These are phyloP conservation scores for Thuja plicata DNA, from an alignment of 83 land plant species.

Conservation along the genomic window DNA sequence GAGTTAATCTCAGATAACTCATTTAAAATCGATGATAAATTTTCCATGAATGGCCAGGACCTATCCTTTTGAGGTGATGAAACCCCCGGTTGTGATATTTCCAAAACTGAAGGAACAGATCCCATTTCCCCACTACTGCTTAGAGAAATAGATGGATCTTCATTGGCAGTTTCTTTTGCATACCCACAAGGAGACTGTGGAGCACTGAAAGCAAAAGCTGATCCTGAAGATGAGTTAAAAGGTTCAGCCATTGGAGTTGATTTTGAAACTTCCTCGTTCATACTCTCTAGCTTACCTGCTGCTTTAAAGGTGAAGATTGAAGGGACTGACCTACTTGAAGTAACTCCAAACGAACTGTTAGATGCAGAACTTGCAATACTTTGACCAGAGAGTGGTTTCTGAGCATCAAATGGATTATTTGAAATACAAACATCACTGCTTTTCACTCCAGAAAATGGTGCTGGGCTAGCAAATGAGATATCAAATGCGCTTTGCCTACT, in stretches of 20 bases:
- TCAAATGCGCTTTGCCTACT: neutral
- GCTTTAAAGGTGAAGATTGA: conserved; percentile 23
- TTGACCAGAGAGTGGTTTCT: neutral
- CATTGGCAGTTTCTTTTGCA: conserved; percentile 9
- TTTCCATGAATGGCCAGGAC: conserved; percentile 18
- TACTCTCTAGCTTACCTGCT: neutral
- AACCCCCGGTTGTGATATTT: conserved; percentile 4
- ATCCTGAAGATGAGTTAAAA: neutral
- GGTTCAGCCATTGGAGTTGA: neutral
- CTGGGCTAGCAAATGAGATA: conserved; percentile 13
- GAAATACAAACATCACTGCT: neutral
- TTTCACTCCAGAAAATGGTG: conserved; percentile 4
- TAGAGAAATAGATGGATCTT: neutral
- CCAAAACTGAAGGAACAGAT: neutral
- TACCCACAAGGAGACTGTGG: neutral
- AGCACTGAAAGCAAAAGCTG: neutral
- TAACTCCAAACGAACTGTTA: neutral
- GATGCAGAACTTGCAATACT: neutral
- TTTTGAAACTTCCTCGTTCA: neutral
- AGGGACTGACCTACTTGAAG: neutral
- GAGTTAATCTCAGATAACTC: conserved; percentile 31
- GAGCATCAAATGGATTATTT: neutral
- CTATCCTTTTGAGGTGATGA: conserved; percentile 20
- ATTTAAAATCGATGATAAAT: conserved; percentile 16
- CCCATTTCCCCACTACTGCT: neutral